Base-by-base conservation (phyloP, 495 filamentous ascomycete species). In the Neurospora sp. region DNA sequence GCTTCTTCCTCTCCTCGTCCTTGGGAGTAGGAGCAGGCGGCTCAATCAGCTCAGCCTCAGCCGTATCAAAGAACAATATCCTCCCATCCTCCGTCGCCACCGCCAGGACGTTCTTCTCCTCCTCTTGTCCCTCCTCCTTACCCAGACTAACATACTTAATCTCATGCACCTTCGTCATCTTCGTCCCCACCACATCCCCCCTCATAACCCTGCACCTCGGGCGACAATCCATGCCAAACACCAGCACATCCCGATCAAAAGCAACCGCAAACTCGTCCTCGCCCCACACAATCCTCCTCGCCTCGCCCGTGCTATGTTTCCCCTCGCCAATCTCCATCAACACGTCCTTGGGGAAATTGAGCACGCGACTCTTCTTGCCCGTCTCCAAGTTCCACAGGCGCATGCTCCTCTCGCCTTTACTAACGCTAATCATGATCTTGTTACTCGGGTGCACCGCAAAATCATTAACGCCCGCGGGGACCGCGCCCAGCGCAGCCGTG, bases 341-440 rank as follows among this genome's bases (percentile, higher is more conserved):
- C 73, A 92, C 84, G 1, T 90, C 88, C 73, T 86, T 85, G 75
- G 85, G 87, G 76, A 98, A 98, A 78, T 92, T 95, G 77, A 98
- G 81, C 66, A 97, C 94, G 20, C 94, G 92, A 20, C 93, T 93
- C 81, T 97, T 98, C 85, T 94, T 96, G 4, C 94, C 96, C 38
- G 96, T 98, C 77, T 97, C 93, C 70, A 99, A 78, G 77, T 99
- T 98, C 96, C 96, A 99, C 74, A 98, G 83, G 75, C 96, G 85
- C 92, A 99, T 94, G 77, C 89, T 94, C 71, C 89, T 88, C 85
- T 98, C 96, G 48, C 94, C 94, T 74, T 90, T 92, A 38, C 92
- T 90, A 5, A 98, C 94, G 77, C 89, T 94, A 69, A 99, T 86
- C 90, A 97, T 96, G 71, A 99, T 87, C 84, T 98, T 98, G 88